Percentiles rank a stretch among this genome's conserved stretches.
phyloP scores from a whole-genome alignment of 305 asterid genomes.

The Rubia peregrina region DNA sequence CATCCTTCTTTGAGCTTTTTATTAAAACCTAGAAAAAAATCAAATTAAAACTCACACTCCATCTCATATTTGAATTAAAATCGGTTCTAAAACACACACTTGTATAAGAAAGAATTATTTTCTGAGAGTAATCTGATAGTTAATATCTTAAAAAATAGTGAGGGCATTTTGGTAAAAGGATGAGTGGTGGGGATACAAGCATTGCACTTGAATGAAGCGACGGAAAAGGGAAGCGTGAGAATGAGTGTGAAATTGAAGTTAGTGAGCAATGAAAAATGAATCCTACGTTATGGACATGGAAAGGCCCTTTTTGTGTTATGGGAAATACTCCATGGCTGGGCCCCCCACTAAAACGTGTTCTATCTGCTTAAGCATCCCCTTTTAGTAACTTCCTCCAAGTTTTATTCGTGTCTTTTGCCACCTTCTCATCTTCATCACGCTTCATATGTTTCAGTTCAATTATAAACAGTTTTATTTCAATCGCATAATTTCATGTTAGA shows the following conservation, averaged over 20 bases:
- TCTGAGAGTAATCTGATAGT: no score
- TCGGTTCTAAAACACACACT: neutral
- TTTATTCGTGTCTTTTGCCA: neutral
- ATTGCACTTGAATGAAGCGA: neutral
- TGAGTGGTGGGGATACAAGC: neutral
- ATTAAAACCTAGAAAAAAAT: no score
- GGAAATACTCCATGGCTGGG: neutral
- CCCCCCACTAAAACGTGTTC: constrained; percentile 29
- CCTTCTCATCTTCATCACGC: no score
- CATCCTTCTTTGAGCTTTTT: no score
- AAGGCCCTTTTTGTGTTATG: neutral
- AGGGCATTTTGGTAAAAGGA: neutral
- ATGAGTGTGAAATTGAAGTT: constrained; percentile 11
- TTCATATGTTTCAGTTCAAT: no score
- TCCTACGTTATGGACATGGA: no score
- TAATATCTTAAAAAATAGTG: neutral
- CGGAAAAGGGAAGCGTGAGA: neutral
- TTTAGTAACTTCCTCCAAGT: neutral
- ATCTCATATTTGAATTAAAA: no score
- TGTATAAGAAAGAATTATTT: neutral
- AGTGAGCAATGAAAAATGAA: neutral
- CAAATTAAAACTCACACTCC: no score
- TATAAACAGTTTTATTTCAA: no score
- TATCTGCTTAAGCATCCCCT: constrained; percentile 20
- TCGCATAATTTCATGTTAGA: no score